Evolutionary conservation across 2,329 filamentous ascomycete genomes (phyloP).

Genomic region (Amauroascus verrucosus): DNA sequence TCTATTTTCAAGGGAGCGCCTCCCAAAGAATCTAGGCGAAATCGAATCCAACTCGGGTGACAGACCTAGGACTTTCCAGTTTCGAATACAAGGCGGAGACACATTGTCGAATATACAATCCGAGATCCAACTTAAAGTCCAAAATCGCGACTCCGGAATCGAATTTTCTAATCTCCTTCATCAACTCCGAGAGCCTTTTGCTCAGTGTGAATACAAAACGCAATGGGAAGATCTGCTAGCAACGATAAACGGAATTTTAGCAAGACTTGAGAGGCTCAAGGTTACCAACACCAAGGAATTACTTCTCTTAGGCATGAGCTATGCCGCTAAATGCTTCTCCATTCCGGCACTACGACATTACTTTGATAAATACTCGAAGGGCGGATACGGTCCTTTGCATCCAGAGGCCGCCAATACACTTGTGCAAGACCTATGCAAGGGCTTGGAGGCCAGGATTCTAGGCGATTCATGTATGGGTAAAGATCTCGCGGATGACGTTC

Average conservation of each 20-base stretch:
- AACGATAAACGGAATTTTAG: conserved; percentile 24
- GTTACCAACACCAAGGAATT: conserved; percentile 11
- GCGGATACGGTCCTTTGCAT: conserved; percentile 8
- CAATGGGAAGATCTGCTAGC: conserved; percentile 26
- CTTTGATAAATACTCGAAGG: conserved; percentile 17
- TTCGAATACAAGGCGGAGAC: not conserved
- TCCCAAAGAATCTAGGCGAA: not conserved
- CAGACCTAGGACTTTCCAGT: not conserved
- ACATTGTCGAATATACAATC: conserved; percentile 8
- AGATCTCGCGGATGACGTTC: conserved; percentile 9
- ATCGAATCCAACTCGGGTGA: not conserved
- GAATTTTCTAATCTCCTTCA: not conserved
- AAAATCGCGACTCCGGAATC: not conserved
- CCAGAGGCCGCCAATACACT: conserved; percentile 16
- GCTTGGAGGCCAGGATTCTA: conserved; percentile 6
- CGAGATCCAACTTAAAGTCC: conserved; percentile 7
- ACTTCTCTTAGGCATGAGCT: conserved; percentile 23
- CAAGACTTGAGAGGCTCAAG: conserved; percentile 21
- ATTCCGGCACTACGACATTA: conserved; percentile 24
- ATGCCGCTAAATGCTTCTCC: conserved; percentile 25
- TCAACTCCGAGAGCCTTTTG: conserved; percentile 19
- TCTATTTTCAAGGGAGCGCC: conserved; percentile 16
- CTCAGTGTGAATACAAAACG: conserved; percentile 19
- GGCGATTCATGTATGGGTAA: conserved; percentile 7
- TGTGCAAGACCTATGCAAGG: conserved; percentile 17